Conservation (phyloP, 2,329 filamentous ascomycete genomes). For the Hymenoscyphus fraxineus region DNA sequence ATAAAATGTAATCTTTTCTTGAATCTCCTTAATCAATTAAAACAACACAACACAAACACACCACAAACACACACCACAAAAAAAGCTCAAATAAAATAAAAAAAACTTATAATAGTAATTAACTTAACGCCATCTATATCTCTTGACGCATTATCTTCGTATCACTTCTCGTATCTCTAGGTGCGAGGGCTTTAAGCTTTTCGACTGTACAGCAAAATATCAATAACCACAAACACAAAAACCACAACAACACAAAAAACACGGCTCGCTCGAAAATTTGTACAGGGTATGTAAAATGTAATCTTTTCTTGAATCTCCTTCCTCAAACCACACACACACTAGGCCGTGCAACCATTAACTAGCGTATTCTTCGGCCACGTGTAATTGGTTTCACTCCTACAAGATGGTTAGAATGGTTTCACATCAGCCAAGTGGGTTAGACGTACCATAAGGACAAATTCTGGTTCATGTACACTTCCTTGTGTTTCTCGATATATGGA, state of each 20-base stretch:
- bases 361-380: slow-evolving; percentile 59
- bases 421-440: background rate
- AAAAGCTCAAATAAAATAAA: too few species aligned
- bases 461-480: slow-evolving; percentile 52
- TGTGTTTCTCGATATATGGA: slow-evolving; percentile 60
- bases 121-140: slow-evolving; percentile 24
- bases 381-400: slow-evolving; percentile 45
- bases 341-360: slow-evolving; percentile 49
- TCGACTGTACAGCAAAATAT: too few species aligned
- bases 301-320: slow-evolving; percentile 4
- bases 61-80: too few species aligned
- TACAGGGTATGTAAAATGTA: slow-evolving; percentile 18
- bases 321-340: background rate
- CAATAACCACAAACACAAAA: too few species aligned
- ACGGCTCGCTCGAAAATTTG: slow-evolving; percentile 18
- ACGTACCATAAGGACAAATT: slow-evolving; percentile 56
- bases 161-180: slow-evolving; percentile 14
- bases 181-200: background rate
- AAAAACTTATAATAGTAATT: too few species aligned
- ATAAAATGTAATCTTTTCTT: too few species aligned
- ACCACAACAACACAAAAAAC: too few species aligned
- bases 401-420: slow-evolving; percentile 18
- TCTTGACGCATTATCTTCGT: slow-evolving; percentile 26
- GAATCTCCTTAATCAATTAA: too few species aligned
- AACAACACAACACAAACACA: too few species aligned